Evolutionary conservation across 352 stramenopile species (phyloP).

Genomic region (Aphanomyces cochlioides): DNA sequence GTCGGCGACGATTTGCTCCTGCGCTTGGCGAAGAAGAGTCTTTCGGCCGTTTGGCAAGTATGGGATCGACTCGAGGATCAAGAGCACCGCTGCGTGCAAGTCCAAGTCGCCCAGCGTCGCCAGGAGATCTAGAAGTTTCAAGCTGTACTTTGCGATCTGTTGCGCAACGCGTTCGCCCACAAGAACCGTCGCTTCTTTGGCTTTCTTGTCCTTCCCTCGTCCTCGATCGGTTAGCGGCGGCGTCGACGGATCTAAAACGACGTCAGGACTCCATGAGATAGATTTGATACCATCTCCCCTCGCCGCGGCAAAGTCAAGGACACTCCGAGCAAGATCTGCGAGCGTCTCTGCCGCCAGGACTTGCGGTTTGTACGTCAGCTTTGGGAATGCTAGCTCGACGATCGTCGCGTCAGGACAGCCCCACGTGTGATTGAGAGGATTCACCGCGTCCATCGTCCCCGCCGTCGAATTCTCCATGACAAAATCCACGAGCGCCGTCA

Average conservation of each 20-base stretch:
- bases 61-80: constrained; percentile 7
- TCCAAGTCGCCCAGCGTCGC: constrained; percentile 8
- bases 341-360: constrained; percentile 17
- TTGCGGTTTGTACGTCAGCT: constrained; percentile 5
- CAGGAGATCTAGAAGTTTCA: constrained; percentile 8
- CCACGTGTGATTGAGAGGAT: constrained; percentile 10
- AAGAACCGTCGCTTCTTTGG: constrained; percentile 4
- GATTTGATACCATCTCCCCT: no score
- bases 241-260: no score
- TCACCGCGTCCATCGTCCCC: neutral
- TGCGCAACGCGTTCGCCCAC: constrained; percentile 8
- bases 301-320: neutral
- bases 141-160: constrained; percentile 14
- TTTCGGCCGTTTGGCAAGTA: constrained; percentile 22
- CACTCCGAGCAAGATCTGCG: neutral
- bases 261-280: no score
- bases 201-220: constrained; percentile 25
- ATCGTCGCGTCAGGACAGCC: constrained; percentile 10
- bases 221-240: no score
- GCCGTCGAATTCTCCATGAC: constrained; percentile 4
- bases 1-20: constrained; percentile 11
- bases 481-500: neutral
- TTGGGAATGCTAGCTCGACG: neutral
- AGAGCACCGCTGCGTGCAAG: constrained; percentile 15
- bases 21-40: constrained; percentile 20